Base-by-base conservation (phyloP, 2,329 filamentous ascomycete species). In the Penicillium capsulatum region DNA sequence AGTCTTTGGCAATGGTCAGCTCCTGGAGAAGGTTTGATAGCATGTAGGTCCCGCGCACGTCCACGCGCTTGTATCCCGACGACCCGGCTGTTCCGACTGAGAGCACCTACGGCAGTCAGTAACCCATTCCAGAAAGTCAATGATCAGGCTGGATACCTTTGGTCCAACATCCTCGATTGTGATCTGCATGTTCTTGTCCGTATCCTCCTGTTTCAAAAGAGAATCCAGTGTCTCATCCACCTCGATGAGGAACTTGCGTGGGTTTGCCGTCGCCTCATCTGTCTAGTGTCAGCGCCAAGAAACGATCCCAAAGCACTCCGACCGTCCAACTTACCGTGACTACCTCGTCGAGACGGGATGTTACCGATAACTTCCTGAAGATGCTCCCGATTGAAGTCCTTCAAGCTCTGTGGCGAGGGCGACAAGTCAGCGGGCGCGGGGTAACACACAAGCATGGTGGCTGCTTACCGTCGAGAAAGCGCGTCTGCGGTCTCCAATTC, bases 21-120 rank as follows among this genome's bases (percentile, higher is more conserved):
- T 98, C 92, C 67, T 98, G 92, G 28, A 97, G 75, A 31, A 97
- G 79, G 63, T 97, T 98, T 47, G 91, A 95, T 43, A 98, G 78
- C 84, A 94, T 94, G 67, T 98, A 98, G 20, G 88, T 97, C 57
- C 92, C 92, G 50, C 91, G 85, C 47, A 98, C 80, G 61, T 97
- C 90, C 65, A 91, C 89, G 48, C 82, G 81, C 59, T 90, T 91
- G 70, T 86, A 80, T 29, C 90, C 91, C 53, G 85, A 87, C 24
- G 90, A 96, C 15, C 79, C 83, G 17, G 86, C 84, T 3, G 91
- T 96, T 49, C 88, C 85, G 26, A 97, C 72, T 26, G 85, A 83
- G 38, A 96, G 76, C 31, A 88, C 83, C 84, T 86, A 51, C n/a
- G 29, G 31, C 24, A 34, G 50, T 29, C 15, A 36, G 19, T 13